Percentiles rank a stretch among this genome's conserved stretches.
phyloP scores from a whole-genome alignment of 2,329 filamentous ascomycete species.

The Alternaria gansuensis region DNA sequence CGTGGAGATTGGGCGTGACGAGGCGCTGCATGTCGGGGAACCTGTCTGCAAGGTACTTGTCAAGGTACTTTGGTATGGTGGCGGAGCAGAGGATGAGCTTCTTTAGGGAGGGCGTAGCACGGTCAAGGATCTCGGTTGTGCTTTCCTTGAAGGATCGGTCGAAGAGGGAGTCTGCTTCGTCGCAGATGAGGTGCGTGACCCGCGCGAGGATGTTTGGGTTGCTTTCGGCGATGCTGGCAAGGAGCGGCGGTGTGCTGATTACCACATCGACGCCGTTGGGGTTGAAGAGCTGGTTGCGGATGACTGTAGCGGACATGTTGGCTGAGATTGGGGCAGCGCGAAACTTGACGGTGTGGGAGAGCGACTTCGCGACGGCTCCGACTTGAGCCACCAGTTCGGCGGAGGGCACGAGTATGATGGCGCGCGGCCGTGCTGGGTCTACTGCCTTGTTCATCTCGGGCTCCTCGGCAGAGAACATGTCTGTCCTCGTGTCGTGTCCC shows the following conservation, averaged over 20 bases:
- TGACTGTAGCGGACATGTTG: constrained; percentile 76
- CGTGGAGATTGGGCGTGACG: constrained; percentile 94
- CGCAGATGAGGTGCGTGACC: constrained; percentile 86
- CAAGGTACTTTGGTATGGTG: constrained; percentile 89
- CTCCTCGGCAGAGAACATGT: constrained; percentile 68
- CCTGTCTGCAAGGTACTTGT: constrained; percentile 80
- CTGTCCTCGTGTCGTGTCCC: constrained; percentile 46
- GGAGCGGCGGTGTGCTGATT: constrained; percentile 86
- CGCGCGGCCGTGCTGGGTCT: constrained; percentile 79
- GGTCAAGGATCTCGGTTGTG: constrained; percentile 84
- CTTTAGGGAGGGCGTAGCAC: constrained; percentile 79
- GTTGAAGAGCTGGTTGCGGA: constrained; percentile 84
- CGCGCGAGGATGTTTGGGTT: constrained; percentile 94
- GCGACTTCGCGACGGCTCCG: constrained; percentile 77
- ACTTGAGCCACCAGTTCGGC: constrained; percentile 93
- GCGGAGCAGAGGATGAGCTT: constrained; percentile 94
- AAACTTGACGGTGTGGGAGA: constrained; percentile 88
- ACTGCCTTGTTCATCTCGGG: constrained; percentile 67
- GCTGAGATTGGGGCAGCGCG: constrained; percentile 84
- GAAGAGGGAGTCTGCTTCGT: constrained; percentile 95
- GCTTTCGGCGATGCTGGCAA: constrained; percentile 85
- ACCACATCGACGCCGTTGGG: constrained; percentile 84
- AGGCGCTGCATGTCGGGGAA: constrained; percentile 87
- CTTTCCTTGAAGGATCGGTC: constrained; percentile 90
- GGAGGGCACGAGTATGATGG: constrained; percentile 88